Base-by-base conservation (phyloP, 805 yeast genomes). In the Cyberlindnera mississippiensis region DNA sequence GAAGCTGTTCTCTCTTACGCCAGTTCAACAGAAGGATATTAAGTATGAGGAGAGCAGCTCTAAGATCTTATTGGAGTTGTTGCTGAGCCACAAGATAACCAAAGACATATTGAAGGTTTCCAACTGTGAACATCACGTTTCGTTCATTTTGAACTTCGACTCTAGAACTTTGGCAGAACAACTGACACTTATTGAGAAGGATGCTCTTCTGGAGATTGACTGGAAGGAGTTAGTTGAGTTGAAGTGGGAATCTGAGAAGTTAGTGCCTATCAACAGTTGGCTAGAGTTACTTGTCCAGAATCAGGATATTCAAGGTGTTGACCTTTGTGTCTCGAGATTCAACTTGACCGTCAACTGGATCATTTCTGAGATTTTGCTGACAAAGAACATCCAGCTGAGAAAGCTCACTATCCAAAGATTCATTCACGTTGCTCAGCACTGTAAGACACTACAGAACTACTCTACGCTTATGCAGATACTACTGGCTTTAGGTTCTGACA, bases 301-400 rank as follows among this genome's bases (percentile, higher is more conserved):
- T 52, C 66, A 68, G 52, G 59, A 66, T 26, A 62, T 70, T 16
- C 75, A 81, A n/a, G 96, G 97, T 0, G 80, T 89, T 28, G 87
- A 86, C 48, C 65, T 91, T 36, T 88, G 87, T 11, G 80, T 88
- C 30, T 74, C 95, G 0, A 69, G 99, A 46, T 93, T 90, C 70
- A 90, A 91, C 57, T 66, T 91, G 45, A 81, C 86, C 67, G 90
- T 86, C 6, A 87, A 86, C 53, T 91, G 98, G 98, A 80, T 90
- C 31, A 79, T 86, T 27, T 86, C 96, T 0, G 96, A 91, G 65
- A 77, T 93, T 41, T 61, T 88, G 13, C 66, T 91, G 46, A 87
- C 96, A 9, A 71, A 70, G 42, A 67, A 72, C 33, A 68, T 75
- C 19, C 69, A 67, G 3, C 76, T 86, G 50, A 71, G 91, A 50